These are phyloP conservation scores for Neurospora sp. DNA, from an alignment of 495 filamentous ascomycete genomes.

Conservation along the genomic window DNA sequence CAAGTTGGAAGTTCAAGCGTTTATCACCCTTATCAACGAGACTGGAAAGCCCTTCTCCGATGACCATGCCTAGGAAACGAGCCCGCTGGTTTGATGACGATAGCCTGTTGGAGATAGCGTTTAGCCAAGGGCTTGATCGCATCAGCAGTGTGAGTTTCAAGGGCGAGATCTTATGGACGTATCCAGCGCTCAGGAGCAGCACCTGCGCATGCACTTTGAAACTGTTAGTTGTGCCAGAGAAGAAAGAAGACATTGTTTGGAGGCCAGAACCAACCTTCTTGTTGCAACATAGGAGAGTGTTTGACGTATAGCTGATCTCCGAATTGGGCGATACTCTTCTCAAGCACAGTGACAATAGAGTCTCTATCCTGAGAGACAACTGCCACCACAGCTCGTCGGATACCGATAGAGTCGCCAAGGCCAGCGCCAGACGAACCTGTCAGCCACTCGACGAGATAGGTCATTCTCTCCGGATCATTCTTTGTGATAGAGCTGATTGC, in stretches of 20 bases:
- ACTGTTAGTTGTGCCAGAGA: slow-evolving; percentile 18
- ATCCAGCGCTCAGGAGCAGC: slow-evolving; percentile 68
- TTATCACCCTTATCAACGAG: slow-evolving; percentile 68
- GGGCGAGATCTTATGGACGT: slow-evolving; percentile 52
- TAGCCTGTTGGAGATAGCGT: slow-evolving; percentile 78
- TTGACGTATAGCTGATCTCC: slow-evolving; percentile 80
- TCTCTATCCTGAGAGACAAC: slow-evolving; percentile 44
- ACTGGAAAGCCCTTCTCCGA: slow-evolving; percentile 71
- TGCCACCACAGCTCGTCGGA: slow-evolving; percentile 58
- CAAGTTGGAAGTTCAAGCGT: slow-evolving; percentile 71
- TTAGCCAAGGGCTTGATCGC: slow-evolving; percentile 62
- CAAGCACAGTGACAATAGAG: slow-evolving; percentile 46
- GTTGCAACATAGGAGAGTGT: slow-evolving; percentile 68
- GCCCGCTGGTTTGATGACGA: slow-evolving; percentile 61
- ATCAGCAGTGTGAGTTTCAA: slow-evolving; percentile 52
- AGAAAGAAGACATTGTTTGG: not conserved
- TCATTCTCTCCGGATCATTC: slow-evolving; percentile 27
- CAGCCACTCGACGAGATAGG: slow-evolving; percentile 59
- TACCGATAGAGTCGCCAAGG: slow-evolving; percentile 47
- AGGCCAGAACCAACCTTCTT: slow-evolving; percentile 58
- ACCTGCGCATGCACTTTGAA: slow-evolving; percentile 61
- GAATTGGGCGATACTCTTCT: slow-evolving; percentile 61
- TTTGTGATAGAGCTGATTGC: slow-evolving; percentile 31
- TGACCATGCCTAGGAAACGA: slow-evolving; percentile 80
- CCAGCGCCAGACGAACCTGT: slow-evolving; percentile 53